Conservation (phyloP, 2,329 filamentous ascomycete species). For the Ophiosphaerella herpotricha region DNA sequence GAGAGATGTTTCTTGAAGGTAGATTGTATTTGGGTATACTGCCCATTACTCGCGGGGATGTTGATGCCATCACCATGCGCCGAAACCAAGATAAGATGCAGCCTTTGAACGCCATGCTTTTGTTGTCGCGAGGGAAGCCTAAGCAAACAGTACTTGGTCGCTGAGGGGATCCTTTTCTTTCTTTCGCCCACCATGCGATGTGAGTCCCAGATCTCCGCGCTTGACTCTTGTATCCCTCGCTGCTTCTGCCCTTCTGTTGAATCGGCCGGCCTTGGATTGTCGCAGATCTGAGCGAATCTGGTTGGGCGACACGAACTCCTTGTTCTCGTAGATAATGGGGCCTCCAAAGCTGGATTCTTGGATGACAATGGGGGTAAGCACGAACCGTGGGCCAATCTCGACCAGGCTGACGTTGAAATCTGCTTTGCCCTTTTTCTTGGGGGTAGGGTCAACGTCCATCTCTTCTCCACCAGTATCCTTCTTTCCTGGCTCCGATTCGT, state of each 20-base stretch:
- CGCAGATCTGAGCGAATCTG: slow-evolving; percentile 84
- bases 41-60: not conserved
- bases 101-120: slow-evolving; percentile 23
- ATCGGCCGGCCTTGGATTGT: slow-evolving; percentile 74
- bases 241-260: slow-evolving; percentile 77
- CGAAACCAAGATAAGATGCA: not conserved
- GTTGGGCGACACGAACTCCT: slow-evolving; percentile 95
- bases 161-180: slow-evolving; percentile 73
- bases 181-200: slow-evolving; percentile 66
- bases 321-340: slow-evolving; percentile 97
- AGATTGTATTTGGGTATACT: slow-evolving; percentile 2
- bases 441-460: slow-evolving; percentile 34
- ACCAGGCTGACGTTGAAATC: slow-evolving; percentile 81
- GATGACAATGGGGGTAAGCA: slow-evolving; percentile 92
- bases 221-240: slow-evolving; percentile 73
- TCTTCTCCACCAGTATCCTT: slow-evolving; percentile 50
- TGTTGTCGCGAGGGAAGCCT: slow-evolving; percentile 34
- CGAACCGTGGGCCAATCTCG: slow-evolving; percentile 92
- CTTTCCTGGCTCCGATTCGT: slow-evolving; percentile 72
- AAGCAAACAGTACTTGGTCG: slow-evolving; percentile 76
- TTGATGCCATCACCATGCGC: not conserved
- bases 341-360: slow-evolving; percentile 94
- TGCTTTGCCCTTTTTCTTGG: slow-evolving; percentile 50
- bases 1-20: slow-evolving; percentile 6
- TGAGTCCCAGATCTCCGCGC: slow-evolving; percentile 76